Evolutionary conservation across 768 basidiomycete species (phyloP).

Genomic region (Paxillus involutus): DNA sequence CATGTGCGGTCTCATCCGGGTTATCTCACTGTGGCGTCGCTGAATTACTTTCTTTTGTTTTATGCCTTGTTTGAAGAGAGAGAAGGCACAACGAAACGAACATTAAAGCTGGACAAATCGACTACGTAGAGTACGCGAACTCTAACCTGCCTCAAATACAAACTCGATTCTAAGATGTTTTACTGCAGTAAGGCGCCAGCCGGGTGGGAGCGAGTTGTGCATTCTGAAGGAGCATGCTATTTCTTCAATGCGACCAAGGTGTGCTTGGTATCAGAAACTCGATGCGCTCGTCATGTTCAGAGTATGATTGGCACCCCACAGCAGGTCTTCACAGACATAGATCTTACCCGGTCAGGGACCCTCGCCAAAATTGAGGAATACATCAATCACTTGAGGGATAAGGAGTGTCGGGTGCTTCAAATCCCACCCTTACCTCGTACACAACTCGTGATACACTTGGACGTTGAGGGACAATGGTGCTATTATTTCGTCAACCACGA

Average conservation of each 20-base stretch:
- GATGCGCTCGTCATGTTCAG: no score
- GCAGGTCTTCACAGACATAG: slow-evolving; percentile 4
- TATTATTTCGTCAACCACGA: slow-evolving; percentile 2
- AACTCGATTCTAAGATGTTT: not conserved
- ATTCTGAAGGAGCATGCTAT: slow-evolving; percentile 3
- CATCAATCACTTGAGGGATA: not conserved
- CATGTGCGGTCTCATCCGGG: not conserved
- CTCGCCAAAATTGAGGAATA: not conserved
- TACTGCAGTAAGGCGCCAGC: not conserved
- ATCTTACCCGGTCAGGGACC: not conserved
- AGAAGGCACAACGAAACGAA: not conserved
- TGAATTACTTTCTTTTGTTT: not conserved
- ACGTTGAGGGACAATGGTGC: not conserved
- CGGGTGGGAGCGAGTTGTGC: not conserved
- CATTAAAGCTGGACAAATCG: not conserved
- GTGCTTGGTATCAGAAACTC: not conserved
- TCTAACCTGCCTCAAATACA: not conserved
- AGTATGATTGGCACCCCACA: not conserved
- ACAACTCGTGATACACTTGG: not conserved
- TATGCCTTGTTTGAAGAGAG: not conserved
- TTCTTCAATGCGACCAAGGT: not conserved
- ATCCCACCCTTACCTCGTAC: not conserved
- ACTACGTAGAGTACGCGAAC: not conserved
- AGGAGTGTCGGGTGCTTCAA: not conserved
- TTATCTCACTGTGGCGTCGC: not conserved